Evolutionary conservation across 1,284 basidiomycete species (phyloP).

Genomic region (Ceratobasidium sp.): DNA sequence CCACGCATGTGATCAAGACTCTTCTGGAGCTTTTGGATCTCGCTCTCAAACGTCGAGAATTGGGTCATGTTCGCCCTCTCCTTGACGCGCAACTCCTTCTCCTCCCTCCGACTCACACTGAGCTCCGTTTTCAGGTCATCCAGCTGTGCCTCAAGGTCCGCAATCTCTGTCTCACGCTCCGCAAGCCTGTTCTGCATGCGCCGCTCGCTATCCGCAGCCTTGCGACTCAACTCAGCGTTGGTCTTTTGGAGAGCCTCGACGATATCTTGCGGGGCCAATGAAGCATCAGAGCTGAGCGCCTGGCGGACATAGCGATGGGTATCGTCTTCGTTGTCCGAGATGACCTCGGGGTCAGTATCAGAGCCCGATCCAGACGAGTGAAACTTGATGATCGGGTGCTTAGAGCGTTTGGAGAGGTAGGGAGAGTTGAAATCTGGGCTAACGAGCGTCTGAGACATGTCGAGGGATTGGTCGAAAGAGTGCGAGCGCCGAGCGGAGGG

Average conservation of each 20-base stretch:
- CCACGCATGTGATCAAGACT: conserved; percentile 73
- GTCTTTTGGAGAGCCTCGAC: conserved; percentile 73
- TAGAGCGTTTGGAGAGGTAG: conserved; percentile 3
- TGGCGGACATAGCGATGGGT: conserved; percentile 57
- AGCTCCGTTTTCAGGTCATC: conserved; percentile 81
- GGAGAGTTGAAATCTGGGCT: conserved; percentile 1
- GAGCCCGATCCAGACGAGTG: conserved; percentile 46
- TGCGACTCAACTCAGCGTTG: conserved; percentile 77
- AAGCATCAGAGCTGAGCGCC: conserved; percentile 69
- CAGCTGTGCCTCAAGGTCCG: conserved; percentile 75
- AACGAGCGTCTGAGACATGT: conserved; percentile 33
- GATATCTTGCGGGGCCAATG: conserved; percentile 65
- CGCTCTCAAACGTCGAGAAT: conserved; percentile 68
- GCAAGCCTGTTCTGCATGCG: conserved; percentile 70
- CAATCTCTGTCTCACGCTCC: conserved; percentile 80
- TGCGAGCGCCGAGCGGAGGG: conserved; percentile 39
- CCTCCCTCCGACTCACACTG: conserved; percentile 79
- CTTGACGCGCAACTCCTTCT: conserved; percentile 86
- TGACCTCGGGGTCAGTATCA: conserved; percentile 47
- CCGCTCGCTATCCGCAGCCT: conserved; percentile 76
- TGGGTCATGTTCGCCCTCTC: conserved; percentile 60
- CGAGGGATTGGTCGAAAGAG: conserved; percentile 37
- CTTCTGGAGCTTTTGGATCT: conserved; percentile 78
- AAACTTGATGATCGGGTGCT: conserved; percentile 33
- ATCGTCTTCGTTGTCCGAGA: conserved; percentile 49